Conservation (phyloP, 306 rosid genomes). For the Crotalaria pallida region DNA sequence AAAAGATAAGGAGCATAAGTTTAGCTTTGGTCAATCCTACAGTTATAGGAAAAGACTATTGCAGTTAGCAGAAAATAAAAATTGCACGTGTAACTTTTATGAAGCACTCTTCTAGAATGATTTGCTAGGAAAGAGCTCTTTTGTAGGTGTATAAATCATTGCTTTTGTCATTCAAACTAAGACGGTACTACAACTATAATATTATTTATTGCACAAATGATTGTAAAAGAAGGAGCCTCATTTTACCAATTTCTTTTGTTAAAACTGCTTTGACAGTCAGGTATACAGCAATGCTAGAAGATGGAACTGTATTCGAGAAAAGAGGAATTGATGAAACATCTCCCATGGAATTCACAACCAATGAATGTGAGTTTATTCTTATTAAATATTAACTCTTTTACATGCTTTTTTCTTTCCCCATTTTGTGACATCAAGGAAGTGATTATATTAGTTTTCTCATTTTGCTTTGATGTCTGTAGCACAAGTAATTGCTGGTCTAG, state of each 20-base stretch:
- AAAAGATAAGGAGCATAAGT: too few species aligned
- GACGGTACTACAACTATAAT: neutral
- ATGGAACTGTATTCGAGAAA: slow-evolving; percentile 64
- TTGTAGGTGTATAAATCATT: neutral
- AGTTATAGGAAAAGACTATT: too few species aligned
- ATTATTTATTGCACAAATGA: neutral
- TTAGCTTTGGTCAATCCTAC: too few species aligned
- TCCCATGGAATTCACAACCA: slow-evolving; percentile 54
- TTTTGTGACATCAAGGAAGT: neutral
- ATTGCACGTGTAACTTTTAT: neutral
- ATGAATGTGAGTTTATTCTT: slow-evolving; percentile 46
- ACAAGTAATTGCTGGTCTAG: slow-evolving; percentile 63
- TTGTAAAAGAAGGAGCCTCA: neutral
- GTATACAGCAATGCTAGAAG: slow-evolving; percentile 52
- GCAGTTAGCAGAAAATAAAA: neutral
- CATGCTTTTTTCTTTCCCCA: neutral
- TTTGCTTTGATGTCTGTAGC: slow-evolving; percentile 34
- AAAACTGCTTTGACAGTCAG: slow-evolving; percentile 36
- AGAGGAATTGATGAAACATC: slow-evolving; percentile 44
- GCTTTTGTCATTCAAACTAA: neutral
- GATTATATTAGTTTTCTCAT: slow-evolving; percentile 4
- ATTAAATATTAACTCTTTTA: neutral
- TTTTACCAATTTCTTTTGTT: slow-evolving; percentile 8
- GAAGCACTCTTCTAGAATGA: neutral
- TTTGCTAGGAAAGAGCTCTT: neutral